Conservation (phyloP, 345 rosid genomes). For the Erucastrum elatum region DNA sequence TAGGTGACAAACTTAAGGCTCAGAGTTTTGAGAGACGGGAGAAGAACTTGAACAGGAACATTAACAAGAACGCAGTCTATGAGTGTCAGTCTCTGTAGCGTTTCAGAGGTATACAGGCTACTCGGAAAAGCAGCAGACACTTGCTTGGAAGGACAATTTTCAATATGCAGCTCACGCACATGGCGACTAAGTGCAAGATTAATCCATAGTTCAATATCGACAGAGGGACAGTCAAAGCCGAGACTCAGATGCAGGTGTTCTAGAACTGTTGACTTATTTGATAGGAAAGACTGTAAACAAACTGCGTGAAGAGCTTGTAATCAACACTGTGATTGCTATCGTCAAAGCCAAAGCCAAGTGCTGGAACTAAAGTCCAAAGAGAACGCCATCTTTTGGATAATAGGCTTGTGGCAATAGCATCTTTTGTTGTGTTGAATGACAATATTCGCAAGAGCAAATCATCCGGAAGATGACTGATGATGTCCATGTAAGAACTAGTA, state of each 20-base stretch:
- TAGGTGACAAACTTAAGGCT: background rate
- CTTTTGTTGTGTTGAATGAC: slow-evolving; percentile 9
- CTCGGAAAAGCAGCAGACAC: background rate
- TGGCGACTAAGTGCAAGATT: background rate
- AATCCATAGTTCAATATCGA: too few species aligned
- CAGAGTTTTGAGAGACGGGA: slow-evolving; percentile 20
- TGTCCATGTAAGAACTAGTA: slow-evolving; percentile 1
- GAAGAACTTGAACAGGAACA: background rate
- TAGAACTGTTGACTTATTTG: too few species aligned
- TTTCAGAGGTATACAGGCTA: slow-evolving; percentile 5
- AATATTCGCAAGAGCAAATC: slow-evolving; percentile 17
- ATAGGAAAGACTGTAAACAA: too few species aligned
- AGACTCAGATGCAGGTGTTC: too few species aligned
- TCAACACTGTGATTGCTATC: too few species aligned
- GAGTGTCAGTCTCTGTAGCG: slow-evolving; percentile 9
- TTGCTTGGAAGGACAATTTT: background rate
- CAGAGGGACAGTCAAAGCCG: too few species aligned
- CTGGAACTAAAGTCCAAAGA: slow-evolving; percentile 16
- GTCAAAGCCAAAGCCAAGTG: background rate
- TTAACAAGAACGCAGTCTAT: background rate
- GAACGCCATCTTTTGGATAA: slow-evolving; percentile 31
- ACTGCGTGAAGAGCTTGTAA: too few species aligned
- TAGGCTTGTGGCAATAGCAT: background rate
- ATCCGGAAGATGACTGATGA: slow-evolving; percentile 3
- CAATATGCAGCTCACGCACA: background rate